Evolutionary conservation across 306 rosid genomes (phyloP), one percentile per base, ranked within the genome.

Genomic region (Pachyrhizus erosus): DNA sequence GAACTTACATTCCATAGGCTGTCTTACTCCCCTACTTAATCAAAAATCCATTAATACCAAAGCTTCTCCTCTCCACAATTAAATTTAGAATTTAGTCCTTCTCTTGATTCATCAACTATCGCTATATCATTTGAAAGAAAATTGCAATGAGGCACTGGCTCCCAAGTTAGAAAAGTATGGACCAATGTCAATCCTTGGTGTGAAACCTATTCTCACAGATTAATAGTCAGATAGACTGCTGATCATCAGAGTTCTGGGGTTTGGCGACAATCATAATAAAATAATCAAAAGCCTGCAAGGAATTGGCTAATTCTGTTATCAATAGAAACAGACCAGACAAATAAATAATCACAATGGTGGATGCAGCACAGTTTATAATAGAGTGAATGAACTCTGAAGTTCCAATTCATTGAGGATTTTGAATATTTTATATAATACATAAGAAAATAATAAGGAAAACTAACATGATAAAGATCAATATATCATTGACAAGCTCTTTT

Each of bases 1-100:
- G 48, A 76, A n/a, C 74, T 77, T 29, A 9, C 72, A 62, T 43
- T 77, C 64, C 21, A 46, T 62, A 46, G 48, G 55, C 49, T 34
- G 5, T 29, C 62, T 45, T n/a, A 64, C 43, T 60, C 43, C 71
- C 43, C 71, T 14, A 27, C 57, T 9, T 31, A 46, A 42, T 60
- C 24, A 17, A 29, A 46, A 64, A 46, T 5, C 1, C 48, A 17
- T 45, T 61, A 43, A 20, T 15, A 24, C 11, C 71, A 60, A 76
- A 76, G 61, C 81, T 26, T 60, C 24, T 34, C 21, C 33, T 17
- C 81, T 49, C 23, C n/a, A 60, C 15, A 76, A 24, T 20, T 4
- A 76, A 18, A 34, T 10, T 62, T 45, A 76, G 24, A 43, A 26
- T 61, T 26, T 27, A 77, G 29, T 29, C n/a, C 73, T 62, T 67